Percentiles rank a stretch among this genome's conserved stretches.
Evolutionary conservation across 2,329 filamentous ascomycete species (phyloP).

Genomic region (Fusarium albosuccineum): DNA sequence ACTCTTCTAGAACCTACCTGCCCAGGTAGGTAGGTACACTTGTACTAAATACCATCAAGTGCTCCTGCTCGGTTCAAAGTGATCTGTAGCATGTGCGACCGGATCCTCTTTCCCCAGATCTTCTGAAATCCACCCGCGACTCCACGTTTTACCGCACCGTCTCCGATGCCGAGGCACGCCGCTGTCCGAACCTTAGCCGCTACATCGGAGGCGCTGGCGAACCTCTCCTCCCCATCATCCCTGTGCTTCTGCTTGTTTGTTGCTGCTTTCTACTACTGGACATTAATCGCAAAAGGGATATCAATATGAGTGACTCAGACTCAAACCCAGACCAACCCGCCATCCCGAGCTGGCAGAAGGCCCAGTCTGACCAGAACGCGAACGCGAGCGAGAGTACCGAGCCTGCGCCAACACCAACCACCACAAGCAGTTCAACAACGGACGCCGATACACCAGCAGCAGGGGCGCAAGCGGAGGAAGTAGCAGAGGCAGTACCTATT

Average conservation of each 20-base stretch:
- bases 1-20: too few relatives aligned
- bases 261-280: background rate
- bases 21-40: too few relatives aligned
- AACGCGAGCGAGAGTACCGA: constrained; percentile 25
- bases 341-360: constrained; percentile 52
- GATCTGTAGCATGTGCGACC: background rate
- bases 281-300: background rate
- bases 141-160: constrained; percentile 41
- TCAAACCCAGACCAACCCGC: constrained; percentile 40
- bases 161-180: constrained; percentile 45
- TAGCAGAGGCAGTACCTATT: constrained; percentile 4
- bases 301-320: constrained; percentile 52
- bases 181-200: constrained; percentile 44
- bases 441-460: constrained; percentile 30
- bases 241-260: background rate
- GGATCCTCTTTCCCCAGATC: constrained; percentile 14
- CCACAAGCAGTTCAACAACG: constrained; percentile 29
- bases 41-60: too few relatives aligned
- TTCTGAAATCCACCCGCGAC: constrained; percentile 7
- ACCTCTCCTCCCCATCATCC: constrained; percentile 12
- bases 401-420: constrained; percentile 33
- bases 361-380: constrained; percentile 31
- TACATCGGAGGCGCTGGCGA: constrained; percentile 23
- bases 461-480: constrained; percentile 13
- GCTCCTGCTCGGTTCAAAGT: too few relatives aligned